Evolutionary conservation across 352 stramenopile species (phyloP).

Genomic region (Lagenidium giganteum): DNA sequence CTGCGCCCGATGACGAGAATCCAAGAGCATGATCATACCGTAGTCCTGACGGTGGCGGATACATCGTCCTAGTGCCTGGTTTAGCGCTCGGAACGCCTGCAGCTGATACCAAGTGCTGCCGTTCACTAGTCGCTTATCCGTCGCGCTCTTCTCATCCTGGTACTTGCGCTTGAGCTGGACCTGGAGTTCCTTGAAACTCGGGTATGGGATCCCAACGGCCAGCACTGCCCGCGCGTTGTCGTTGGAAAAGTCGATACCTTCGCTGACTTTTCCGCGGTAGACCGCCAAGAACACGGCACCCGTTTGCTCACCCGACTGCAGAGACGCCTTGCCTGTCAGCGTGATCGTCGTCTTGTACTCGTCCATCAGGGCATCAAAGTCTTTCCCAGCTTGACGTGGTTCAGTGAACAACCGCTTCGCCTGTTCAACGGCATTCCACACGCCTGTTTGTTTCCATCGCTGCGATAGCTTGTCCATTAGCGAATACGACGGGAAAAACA

Average conservation of each 20-base stretch:
- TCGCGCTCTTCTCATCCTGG: conserved; percentile 65
- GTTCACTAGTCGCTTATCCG: conserved; percentile 63
- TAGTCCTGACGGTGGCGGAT: conserved; percentile 98
- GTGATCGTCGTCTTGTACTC: conserved; percentile 64
- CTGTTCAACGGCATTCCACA: conserved; percentile 55
- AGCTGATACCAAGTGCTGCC: conserved; percentile 95
- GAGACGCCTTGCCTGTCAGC: conserved; percentile 6
- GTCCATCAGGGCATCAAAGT: conserved; percentile 76
- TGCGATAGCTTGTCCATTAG: conserved; percentile 66
- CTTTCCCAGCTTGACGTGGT: conserved; percentile 66
- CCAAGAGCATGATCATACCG: conserved; percentile 95
- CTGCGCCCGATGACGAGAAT: conserved; percentile 78
- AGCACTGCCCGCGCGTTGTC: conserved; percentile 95
- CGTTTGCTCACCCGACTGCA: conserved; percentile 22
- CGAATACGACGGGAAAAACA: conserved; percentile 86
- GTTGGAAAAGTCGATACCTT: conserved; percentile 99
- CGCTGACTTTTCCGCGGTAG: conserved; percentile 97
- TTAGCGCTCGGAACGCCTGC: conserved; percentile 97
- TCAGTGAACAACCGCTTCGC: conserved; percentile 64
- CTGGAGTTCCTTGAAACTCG: conserved; percentile 92
- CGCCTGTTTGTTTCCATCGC: conserved; percentile 64
- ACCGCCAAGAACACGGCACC: conserved; percentile 97
- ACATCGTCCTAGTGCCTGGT: conserved; percentile 98
- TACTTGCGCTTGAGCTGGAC: conserved; percentile 78
- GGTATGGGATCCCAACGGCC: conserved; percentile 98